Evolutionary conservation across 2,329 filamentous ascomycete genomes (phyloP).

Genomic region (Penicillium sp.): DNA sequence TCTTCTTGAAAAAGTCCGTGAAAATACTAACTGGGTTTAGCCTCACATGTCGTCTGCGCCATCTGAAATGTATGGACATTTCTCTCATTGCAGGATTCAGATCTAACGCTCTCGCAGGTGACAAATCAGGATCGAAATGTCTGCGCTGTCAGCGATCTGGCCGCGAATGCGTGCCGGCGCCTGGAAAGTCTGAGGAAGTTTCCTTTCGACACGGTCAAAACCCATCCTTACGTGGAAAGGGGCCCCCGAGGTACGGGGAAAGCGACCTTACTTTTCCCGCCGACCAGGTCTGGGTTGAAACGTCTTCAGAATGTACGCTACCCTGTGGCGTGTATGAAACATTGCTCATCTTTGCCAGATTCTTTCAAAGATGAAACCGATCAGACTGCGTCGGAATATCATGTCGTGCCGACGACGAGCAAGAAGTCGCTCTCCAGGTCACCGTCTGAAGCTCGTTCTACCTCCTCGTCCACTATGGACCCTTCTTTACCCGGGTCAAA

Average conservation of each 20-base stretch:
- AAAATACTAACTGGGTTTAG: slow-evolving; percentile 17
- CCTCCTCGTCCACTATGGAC: slow-evolving; percentile 25
- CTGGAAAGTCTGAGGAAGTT: slow-evolving; percentile 32
- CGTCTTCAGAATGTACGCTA: slow-evolving; percentile 25
- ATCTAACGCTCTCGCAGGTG: slow-evolving; percentile 22
- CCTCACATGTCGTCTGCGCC: slow-evolving; percentile 37
- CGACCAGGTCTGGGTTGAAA: slow-evolving; percentile 31
- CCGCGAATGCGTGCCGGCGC: slow-evolving; percentile 33
- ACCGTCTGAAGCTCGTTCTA: slow-evolving; percentile 24
- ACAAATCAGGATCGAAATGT: slow-evolving; percentile 33
- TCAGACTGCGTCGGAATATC: slow-evolving; percentile 33
- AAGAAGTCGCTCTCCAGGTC: slow-evolving; percentile 18
- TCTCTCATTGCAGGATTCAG: neutral
- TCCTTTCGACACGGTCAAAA: slow-evolving; percentile 38
- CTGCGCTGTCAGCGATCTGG: slow-evolving; percentile 35
- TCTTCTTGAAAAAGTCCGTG: neutral
- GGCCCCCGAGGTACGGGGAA: slow-evolving; percentile 34
- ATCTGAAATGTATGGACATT: slow-evolving; percentile 33
- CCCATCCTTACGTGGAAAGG: slow-evolving; percentile 31
- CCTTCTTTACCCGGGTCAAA: slow-evolving; percentile 14
- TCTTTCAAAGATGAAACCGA: slow-evolving; percentile 36
- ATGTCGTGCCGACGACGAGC: slow-evolving; percentile 23
- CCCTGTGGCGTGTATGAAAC: neutral
- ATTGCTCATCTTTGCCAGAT: slow-evolving; percentile 17
- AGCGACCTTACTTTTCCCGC: slow-evolving; percentile 32